phyloP scores from a whole-genome alignment of 306 rosid genomes.

The Gillenia trifoliata region DNA sequence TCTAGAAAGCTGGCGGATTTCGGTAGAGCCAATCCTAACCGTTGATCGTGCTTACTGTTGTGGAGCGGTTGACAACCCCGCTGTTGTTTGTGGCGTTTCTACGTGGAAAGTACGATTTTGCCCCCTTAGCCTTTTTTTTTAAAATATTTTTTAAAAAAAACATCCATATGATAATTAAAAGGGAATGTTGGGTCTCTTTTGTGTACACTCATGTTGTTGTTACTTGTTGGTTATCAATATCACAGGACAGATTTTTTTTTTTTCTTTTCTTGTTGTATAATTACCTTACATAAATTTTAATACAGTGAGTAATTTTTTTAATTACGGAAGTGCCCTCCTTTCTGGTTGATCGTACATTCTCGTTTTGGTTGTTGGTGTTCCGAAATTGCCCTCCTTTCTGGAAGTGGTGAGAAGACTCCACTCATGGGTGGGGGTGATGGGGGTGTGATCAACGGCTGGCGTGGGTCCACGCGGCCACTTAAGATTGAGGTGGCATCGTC shows the following conservation, averaged over 20 bases:
- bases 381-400: neutral
- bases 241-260: conserved; percentile 6
- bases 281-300: conserved; percentile 6
- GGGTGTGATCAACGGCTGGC: conserved; percentile 1
- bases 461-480: conserved; percentile 12
- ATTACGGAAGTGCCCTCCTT: neutral
- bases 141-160: neutral
- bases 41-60: conserved; percentile 49
- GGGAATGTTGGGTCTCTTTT: conserved; percentile 3
- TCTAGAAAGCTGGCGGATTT: conserved; percentile 85
- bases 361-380: neutral
- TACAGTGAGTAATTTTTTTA: conserved; percentile 10
- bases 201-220: conserved; percentile 34
- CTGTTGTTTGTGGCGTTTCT: neutral
- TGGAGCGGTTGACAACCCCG: conserved; percentile 12
- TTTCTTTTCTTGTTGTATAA: conserved; percentile 7
- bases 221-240: neutral
- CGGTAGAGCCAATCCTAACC: conserved; percentile 67
- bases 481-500: neutral
- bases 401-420: neutral
- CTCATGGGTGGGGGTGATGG: neutral
- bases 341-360: too few species aligned
- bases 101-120: conserved; percentile 26
- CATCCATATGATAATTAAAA: neutral
- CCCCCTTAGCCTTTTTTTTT: conserved; percentile 11